Evolutionary conservation across 257 asterid genomes (phyloP), one percentile per base, ranked within the genome.

Genomic region (Ilex asprella): DNA sequence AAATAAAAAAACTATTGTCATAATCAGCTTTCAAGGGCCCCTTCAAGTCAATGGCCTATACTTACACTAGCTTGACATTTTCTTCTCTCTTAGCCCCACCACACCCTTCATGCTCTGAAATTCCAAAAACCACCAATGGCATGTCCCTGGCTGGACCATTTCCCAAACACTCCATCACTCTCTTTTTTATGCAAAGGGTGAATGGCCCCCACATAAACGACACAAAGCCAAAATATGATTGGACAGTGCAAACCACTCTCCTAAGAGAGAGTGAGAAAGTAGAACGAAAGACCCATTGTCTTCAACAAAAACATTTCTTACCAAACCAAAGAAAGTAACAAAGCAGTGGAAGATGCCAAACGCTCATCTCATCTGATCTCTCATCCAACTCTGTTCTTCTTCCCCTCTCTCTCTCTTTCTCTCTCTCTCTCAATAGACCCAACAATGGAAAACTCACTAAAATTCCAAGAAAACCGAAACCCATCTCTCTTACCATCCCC

Each of bases 1-100:
- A 21, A 21, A 21, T 21, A 21, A 21, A 21, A 21, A 21, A 21
- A 0, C 27, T 68, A 56, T 43, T 30, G 58, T 56, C 61, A 76
- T 43, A 31, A 52, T 62, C 67, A 79, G 77, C 76, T 64, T 59
- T 72, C 74, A 49, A 65, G 64, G 70, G 71, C 16, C 72, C 69
- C 55, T 41, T 47, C 27, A 67, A 82, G 92, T 84, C 87, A 84
- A 86, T 67, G 85, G 56, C 75, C 65, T 58, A 70, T 63, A 70
- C 64, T 74, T 74, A 77, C 75, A 70, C 73, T 59, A 66, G 66
- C 70, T 84, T 77, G 81, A 81, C 76, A 71, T 75, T 65, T 73
- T 79, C 73, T 55, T 59, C 67, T 43, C 31, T 58, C 15, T 11
- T 62, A 39, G 64, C n/a, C 52, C 61, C 66, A 58, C 63, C 77